Conservation (phyloP, 129 eudicot genomes). For the Centaurea solstitialis region DNA sequence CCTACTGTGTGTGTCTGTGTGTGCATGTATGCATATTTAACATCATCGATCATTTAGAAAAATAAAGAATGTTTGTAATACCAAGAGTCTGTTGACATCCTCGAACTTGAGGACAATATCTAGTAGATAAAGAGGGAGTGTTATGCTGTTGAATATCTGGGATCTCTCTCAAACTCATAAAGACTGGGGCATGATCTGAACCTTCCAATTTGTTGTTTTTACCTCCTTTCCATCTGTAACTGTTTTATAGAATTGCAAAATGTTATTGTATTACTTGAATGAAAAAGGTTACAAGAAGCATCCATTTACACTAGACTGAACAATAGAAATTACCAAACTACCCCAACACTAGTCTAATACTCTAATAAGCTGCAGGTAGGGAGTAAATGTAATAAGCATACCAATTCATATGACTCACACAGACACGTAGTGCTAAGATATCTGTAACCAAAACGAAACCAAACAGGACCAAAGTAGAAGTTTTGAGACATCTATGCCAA, state of each 20-base stretch:
- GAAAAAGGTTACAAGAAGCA: too few relatives aligned
- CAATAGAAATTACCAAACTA: too few relatives aligned
- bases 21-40: neutral
- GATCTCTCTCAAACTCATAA: constrained; percentile 51
- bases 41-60: neutral
- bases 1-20: too few relatives aligned
- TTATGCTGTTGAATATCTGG: constrained; percentile 52
- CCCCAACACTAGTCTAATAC: too few relatives aligned
- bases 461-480: neutral
- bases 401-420: neutral
- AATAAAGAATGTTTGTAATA: constrained; percentile 21
- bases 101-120: constrained; percentile 91
- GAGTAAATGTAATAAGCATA: neutral
- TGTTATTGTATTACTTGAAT: too few relatives aligned
- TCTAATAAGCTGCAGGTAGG: constrained; percentile 8
- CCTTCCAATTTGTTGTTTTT: constrained; percentile 70
- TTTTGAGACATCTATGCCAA: neutral
- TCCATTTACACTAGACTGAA: too few relatives aligned
- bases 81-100: constrained; percentile 98
- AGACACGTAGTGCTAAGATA: neutral
- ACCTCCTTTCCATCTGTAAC: constrained; percentile 79
- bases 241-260: too few relatives aligned
- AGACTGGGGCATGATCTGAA: constrained; percentile 94
- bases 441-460: neutral
- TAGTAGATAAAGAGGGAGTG: constrained; percentile 81